Evolutionary conservation across 495 filamentous ascomycete genomes (phyloP), one percentile per base, ranked within the genome.

Genomic region (Symbiotaphrina buchneri): DNA sequence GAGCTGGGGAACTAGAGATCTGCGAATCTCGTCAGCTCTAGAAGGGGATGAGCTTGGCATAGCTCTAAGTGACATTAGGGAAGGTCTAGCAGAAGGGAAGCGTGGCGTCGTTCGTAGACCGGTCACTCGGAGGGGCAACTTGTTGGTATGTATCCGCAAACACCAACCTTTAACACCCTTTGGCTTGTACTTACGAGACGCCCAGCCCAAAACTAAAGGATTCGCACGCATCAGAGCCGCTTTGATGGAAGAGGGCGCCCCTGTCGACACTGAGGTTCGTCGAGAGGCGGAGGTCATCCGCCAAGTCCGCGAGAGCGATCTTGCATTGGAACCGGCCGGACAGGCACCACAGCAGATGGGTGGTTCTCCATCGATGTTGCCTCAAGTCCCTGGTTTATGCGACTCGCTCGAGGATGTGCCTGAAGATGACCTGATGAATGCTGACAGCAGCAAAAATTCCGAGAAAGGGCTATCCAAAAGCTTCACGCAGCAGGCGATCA

Each of bases 281-380:
- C 74, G 81, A 23, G 87, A 99, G 56, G 81, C 85, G 8, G 83
- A 95, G 52, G 83, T 94, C 1, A 75, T 95, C 33, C 74, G 77
- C 2, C 90, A 93, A 49, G 84, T 93, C 20, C 76, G 79, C 11
- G 85, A 94, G 48, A 68, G 63, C 33, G 63, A 72, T 33, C 48
- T 55, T 10, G 52, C 53, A 24, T 36, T 48, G 13, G 54, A 61
- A 8, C 45, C 54, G 32, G 51, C 48, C 10, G 7, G 11, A 11
- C 18, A 32, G 7, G 10, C 13, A 2, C 19, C 30, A 1, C 3
- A 32, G 10, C 31, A 20, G 11, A 32, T 24, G 16, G 18, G 20
- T 18, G 25, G 25, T 20, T 36, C 22, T 6, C 28, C 34, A 11
- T 30, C 26, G n/a, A 19, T 25, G 1, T 33, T 51, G 3, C 50